A percentile compares a stretch with the other conserved stretches of the same genome.
These are phyloP conservation scores for Colletotrichum caudatum DNA, from an alignment of 2,329 filamentous ascomycete genomes.

Conservation along the genomic window DNA sequence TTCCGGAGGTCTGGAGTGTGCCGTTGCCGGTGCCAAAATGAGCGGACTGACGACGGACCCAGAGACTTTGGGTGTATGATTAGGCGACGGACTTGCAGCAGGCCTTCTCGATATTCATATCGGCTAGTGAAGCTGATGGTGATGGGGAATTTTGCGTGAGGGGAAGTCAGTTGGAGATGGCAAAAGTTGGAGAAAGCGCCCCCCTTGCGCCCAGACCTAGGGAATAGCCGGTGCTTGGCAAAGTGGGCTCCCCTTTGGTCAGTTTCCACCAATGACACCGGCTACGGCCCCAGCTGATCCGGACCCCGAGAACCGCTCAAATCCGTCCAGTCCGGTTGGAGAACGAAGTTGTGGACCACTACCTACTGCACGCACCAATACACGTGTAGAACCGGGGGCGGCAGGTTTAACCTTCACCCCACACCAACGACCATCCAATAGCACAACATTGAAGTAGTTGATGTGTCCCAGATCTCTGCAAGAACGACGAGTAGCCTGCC, in stretches of 20 bases:
- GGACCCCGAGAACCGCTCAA: conserved; percentile 41
- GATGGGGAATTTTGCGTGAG: conserved; percentile 23
- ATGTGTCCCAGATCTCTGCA: conserved; percentile 30
- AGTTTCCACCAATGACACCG: conserved; percentile 32
- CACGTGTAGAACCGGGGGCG: conserved; percentile 5
- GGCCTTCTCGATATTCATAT: conserved; percentile 13
- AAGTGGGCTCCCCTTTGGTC: conserved; percentile 2
- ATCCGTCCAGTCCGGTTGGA: conserved; percentile 25
- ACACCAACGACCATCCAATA: conserved; percentile 8
- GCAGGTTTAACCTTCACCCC: conserved; percentile 11
- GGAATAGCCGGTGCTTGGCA: conserved; percentile 28
- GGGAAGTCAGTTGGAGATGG: conserved; percentile 34
- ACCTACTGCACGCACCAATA: not conserved
- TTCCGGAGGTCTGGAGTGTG: conserved; percentile 4
- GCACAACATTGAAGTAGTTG: conserved; percentile 21
- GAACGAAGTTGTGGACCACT: not conserved
- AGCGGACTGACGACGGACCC: conserved; percentile 20
- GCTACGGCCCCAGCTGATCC: conserved; percentile 33
- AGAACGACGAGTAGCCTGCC: conserved; percentile 20
- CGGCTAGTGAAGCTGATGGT: conserved; percentile 34
- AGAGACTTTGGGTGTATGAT: conserved; percentile 18
- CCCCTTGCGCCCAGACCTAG: conserved; percentile 16
- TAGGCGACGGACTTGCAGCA: conserved; percentile 7
- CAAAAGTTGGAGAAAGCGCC: conserved; percentile 28
- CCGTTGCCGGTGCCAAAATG: conserved; percentile 27